Percentiles rank a stretch among this genome's conserved stretches.
phyloP scores from a whole-genome alignment of 495 filamentous ascomycete genomes.

The Podospora conica region DNA sequence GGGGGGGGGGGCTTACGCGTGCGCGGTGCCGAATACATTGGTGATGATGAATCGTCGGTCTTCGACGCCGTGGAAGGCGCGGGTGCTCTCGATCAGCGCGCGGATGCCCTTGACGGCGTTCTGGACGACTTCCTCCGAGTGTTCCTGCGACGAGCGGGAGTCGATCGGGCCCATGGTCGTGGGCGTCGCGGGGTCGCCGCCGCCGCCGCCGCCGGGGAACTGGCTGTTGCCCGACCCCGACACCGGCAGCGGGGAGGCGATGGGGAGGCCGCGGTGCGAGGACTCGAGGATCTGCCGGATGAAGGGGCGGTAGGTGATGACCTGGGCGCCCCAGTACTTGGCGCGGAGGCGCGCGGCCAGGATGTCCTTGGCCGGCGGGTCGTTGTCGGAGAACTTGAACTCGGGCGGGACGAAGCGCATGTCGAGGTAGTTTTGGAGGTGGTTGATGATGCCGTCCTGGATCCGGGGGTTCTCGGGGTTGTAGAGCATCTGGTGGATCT shows the following conservation, averaged over 20 bases:
- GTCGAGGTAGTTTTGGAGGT: conserved; percentile 43
- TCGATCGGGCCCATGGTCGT: neutral
- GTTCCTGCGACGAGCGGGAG: conserved; percentile 25
- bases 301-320: conserved; percentile 83
- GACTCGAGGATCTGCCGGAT: conserved; percentile 57
- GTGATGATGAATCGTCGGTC: conserved; percentile 72
- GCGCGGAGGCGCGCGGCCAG: conserved; percentile 79
- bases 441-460: conserved; percentile 39
- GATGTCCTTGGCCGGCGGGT: conserved; percentile 67
- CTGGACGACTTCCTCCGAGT: conserved; percentile 45
- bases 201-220: neutral
- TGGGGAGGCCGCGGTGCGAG: conserved; percentile 19
- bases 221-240: neutral
- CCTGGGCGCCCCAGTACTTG: conserved; percentile 88
- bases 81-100: conserved; percentile 77
- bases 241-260: neutral
- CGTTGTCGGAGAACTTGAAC: conserved; percentile 59
- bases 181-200: neutral
- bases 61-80: conserved; percentile 69
- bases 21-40: conserved; percentile 91
- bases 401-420: conserved; percentile 33
- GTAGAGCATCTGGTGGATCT: conserved; percentile 75
- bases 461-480: conserved; percentile 44
- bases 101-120: conserved; percentile 55
- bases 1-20: conserved; percentile 67